Evolutionary conservation across 805 yeast genomes (phyloP).

Genomic region (Saccharomyces mikatae): DNA sequence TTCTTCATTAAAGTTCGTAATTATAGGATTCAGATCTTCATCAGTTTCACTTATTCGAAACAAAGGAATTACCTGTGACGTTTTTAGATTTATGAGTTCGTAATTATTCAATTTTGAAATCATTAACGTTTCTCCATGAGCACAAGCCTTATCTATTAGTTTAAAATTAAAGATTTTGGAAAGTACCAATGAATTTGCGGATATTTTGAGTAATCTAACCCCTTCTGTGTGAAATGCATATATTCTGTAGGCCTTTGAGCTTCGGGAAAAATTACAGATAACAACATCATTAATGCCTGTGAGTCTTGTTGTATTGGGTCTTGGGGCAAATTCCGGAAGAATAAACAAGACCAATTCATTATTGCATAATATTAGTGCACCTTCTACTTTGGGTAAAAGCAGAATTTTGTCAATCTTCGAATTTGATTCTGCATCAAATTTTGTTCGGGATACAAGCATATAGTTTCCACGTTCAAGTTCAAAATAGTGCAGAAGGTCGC

Average conservation of each 20-base stretch:
- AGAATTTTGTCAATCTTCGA: conserved; percentile 17
- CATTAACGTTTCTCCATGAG: conserved; percentile 15
- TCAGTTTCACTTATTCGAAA: conserved; percentile 25
- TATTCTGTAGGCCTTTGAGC: conserved; percentile 12
- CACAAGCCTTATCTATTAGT: conserved; percentile 10
- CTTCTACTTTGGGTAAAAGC: conserved; percentile 24
- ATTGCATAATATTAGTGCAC: conserved; percentile 23
- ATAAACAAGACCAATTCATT: conserved; percentile 17
- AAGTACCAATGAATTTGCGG: conserved; percentile 5
- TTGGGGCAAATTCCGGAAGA: conserved; percentile 31
- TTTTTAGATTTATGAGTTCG: conserved; percentile 18
- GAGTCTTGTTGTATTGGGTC: conserved; percentile 18
- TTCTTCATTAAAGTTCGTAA: conserved; percentile 10
- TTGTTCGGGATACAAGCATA: conserved; percentile 26
- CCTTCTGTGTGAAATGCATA: conserved; percentile 11
- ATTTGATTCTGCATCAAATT: conserved; percentile 14
- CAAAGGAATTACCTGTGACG: conserved; percentile 14
- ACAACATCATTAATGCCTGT: conserved; percentile 15
- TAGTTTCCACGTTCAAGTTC: conserved; percentile 27
- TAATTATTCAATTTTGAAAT: conserved; percentile 19
- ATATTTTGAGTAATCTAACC: conserved; percentile 9
- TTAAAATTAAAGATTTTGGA: conserved; percentile 9
- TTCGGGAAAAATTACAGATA: conserved; percentile 10
- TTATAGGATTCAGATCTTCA: conserved; percentile 18
- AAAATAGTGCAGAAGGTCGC: conserved; percentile 29